Base-by-base conservation (phyloP, 257 asterid species). In the Avicennia marina region DNA sequence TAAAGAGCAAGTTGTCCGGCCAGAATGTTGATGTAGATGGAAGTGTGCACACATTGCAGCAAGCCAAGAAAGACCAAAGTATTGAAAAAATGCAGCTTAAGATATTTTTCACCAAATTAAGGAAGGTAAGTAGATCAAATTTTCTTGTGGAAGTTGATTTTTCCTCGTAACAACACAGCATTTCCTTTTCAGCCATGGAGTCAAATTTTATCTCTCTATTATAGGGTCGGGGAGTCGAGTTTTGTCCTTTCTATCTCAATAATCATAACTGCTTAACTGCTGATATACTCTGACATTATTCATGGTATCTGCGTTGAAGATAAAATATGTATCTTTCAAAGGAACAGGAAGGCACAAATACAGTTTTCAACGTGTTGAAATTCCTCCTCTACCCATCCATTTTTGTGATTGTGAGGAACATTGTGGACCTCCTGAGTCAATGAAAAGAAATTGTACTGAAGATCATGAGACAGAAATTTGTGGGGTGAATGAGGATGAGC, bases 321-420 rank as follows among this genome's bases (percentile, higher is more conserved):
- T 91, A 48, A 91, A 78, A 71, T 60, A 84, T 41, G 31, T 91
- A 53, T 94, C 96, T 49, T 62, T 81, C 25, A 88, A 78, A 66
- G 98, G 98, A 58, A 63, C 90, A 0, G 98, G 98, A 57, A 91
- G 76, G 78, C 98, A 91, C 81, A 91, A 91, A 71, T 91, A 91
- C 79, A 91, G 96, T 72, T 91, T 91, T 71, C 98, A 88, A 71
- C 95, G 95, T 12, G 69, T 88, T 67, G 82, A 77, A 57, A 74
- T 78, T 73, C 95, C 94, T 53, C 65, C 86, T 13, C 81, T 76
- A 50, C 94, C 98, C 17, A 53, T 24, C 46, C 80, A 88, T 72
- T 83, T 91, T 56, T 88, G 96, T 66, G 96, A 83, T 67, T 90
- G 98, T 58, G 95, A 83, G 61, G 94, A 85, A 72, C 98, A 91